Percentiles rank a stretch among this genome's conserved stretches.
phyloP scores from a whole-genome alignment of 768 basidiomycete genomes.

The Lactarius sanguifluus region DNA sequence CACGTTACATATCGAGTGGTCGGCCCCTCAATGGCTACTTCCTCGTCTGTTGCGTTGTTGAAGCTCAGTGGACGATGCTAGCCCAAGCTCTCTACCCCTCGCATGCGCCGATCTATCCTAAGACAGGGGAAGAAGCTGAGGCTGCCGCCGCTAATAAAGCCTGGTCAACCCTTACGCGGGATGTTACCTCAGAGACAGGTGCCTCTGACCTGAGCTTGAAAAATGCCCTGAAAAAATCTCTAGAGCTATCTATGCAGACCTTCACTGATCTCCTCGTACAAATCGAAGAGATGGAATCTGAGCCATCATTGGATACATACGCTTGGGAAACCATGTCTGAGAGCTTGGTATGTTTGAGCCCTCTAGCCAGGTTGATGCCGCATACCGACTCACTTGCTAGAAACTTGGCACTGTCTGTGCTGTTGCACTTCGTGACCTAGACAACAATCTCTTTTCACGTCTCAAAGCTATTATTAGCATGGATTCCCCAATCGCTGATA shows the following conservation, averaged over 20 bases:
- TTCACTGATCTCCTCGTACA: slow-evolving; percentile 76
- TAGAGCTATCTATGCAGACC: slow-evolving; percentile 67
- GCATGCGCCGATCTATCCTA: slow-evolving; percentile 16
- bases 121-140: slow-evolving; percentile 47
- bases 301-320: slow-evolving; percentile 82
- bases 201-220: slow-evolving; percentile 35
- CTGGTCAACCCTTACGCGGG: slow-evolving; percentile 67
- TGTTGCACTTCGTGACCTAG: slow-evolving; percentile 65
- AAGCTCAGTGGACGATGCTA: slow-evolving; percentile 82
- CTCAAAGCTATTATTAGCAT: slow-evolving; percentile 77
- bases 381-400: slow-evolving; percentile 40
- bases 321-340: slow-evolving; percentile 93
- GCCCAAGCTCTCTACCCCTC: slow-evolving; percentile 60
- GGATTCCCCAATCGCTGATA: slow-evolving; percentile 77
- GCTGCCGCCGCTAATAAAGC: slow-evolving; percentile 84
- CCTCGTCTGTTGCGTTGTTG: slow-evolving; percentile 84
- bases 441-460: slow-evolving; percentile 64
- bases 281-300: slow-evolving; percentile 78
- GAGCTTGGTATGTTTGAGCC: slow-evolving; percentile 57
- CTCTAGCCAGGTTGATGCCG: not conserved
- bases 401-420: slow-evolving; percentile 86
- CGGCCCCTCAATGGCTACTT: slow-evolving; percentile 86
- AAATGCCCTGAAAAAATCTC: slow-evolving; percentile 45
- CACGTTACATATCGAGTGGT: slow-evolving; percentile 71
- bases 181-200: slow-evolving; percentile 46